These are phyloP conservation scores for Thelephora terrestris DNA, from an alignment of 1,284 basidiomycete genomes.

Conservation along the genomic window DNA sequence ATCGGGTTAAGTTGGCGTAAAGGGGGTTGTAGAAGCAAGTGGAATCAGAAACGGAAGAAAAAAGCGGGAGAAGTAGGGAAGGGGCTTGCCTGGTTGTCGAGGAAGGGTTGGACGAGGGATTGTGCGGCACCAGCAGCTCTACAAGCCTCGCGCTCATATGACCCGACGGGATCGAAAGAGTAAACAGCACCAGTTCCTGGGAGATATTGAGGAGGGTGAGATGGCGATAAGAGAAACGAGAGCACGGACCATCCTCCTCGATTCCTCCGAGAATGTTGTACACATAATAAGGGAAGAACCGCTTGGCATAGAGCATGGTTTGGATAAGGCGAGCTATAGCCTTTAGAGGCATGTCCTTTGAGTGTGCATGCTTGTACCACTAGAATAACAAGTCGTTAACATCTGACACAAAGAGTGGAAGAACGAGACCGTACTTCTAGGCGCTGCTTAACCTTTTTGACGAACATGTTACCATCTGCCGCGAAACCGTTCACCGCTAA, in stretches of 20 bases:
- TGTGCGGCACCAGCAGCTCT: slow-evolving; percentile 90
- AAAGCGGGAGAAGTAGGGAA: slow-evolving; percentile 9
- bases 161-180: slow-evolving; percentile 94
- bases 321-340: slow-evolving; percentile 91
- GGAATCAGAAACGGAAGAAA: slow-evolving; percentile 1
- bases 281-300: slow-evolving; percentile 96
- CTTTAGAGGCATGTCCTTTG: slow-evolving; percentile 87
- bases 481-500: slow-evolving; percentile 93
- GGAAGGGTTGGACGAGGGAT: slow-evolving; percentile 86
- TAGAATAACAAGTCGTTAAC: slow-evolving; percentile 22
- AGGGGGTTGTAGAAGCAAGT: background rate
- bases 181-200: slow-evolving; percentile 89
- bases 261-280: slow-evolving; percentile 93
- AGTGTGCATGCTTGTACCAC: slow-evolving; percentile 94
- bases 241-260: slow-evolving; percentile 79
- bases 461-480: slow-evolving; percentile 92
- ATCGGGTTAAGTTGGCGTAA: slow-evolving; percentile 37
- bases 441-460: slow-evolving; percentile 88
- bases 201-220: slow-evolving; percentile 2
- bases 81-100: slow-evolving; percentile 75
- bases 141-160: slow-evolving; percentile 91
- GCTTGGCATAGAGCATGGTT: slow-evolving; percentile 88
- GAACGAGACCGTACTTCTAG: slow-evolving; percentile 56
- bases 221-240: slow-evolving; percentile 1
- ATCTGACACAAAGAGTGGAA: slow-evolving; percentile 4